A percentile compares a stretch with the other conserved stretches of the same genome.
phyloP scores from a whole-genome alignment of 2,329 filamentous ascomycete species.

The Lecanosticta acicola region DNA sequence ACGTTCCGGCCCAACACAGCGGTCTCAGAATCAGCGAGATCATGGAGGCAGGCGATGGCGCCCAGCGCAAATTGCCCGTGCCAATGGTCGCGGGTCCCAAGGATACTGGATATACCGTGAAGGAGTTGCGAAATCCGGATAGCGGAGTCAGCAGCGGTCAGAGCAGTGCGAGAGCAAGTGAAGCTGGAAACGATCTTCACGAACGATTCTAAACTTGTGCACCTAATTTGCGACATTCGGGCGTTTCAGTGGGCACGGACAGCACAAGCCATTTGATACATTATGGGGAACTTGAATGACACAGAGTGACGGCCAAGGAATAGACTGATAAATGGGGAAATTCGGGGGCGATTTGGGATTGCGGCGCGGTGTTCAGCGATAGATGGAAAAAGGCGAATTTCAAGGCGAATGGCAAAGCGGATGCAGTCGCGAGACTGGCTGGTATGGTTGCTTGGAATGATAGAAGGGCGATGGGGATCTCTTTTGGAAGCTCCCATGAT shows the following conservation, averaged over 20 bases:
- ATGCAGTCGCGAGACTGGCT: conserved; percentile 23
- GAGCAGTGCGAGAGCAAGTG: conserved; percentile 29
- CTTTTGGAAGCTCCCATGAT: conserved; percentile 10
- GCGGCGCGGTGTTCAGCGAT: conserved; percentile 26
- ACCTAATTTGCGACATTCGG: neutral
- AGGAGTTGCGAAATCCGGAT: conserved; percentile 61
- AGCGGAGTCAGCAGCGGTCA: conserved; percentile 66
- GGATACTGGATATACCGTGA: conserved; percentile 47
- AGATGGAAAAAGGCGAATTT: conserved; percentile 23
- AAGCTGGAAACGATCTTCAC: conserved; percentile 31
- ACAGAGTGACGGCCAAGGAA: neutral
- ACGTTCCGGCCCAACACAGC: conserved; percentile 51
- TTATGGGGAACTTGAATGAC: conserved; percentile 5
- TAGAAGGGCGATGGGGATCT: conserved; percentile 11
- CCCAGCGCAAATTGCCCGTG: conserved; percentile 83
- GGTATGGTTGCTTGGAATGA: conserved; percentile 9
- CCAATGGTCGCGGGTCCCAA: conserved; percentile 64
- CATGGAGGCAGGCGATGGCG: conserved; percentile 80
- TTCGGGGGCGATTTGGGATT: conserved; percentile 2
- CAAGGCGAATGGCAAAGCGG: conserved; percentile 1
- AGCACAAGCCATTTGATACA: conserved; percentile 1
- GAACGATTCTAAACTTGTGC: conserved; percentile 17
- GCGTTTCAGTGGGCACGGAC: neutral
- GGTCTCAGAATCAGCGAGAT: conserved; percentile 87
- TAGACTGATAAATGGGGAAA: neutral